A percentile compares a stretch with the other conserved stretches of the same genome.
phyloP scores from a whole-genome alignment of 768 basidiomycete genomes.

The Collybia sp. region DNA sequence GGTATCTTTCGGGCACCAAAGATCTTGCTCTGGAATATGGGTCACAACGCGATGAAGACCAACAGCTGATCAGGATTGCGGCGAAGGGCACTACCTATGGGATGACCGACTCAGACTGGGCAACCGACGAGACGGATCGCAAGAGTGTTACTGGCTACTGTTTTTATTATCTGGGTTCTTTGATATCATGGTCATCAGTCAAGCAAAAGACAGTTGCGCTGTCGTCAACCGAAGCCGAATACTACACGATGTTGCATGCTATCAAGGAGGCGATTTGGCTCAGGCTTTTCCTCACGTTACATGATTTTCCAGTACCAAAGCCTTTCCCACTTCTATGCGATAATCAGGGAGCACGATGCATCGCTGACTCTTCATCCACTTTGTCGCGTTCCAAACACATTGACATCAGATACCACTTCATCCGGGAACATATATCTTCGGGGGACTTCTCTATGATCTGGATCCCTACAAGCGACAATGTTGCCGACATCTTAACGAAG shows the following conservation, averaged over 20 bases:
- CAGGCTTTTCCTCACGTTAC: slow-evolving; percentile 12
- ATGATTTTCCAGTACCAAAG: slow-evolving; percentile 1
- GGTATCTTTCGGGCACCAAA: slow-evolving; percentile 25
- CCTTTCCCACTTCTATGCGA: slow-evolving; percentile 9
- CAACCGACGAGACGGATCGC: slow-evolving; percentile 15
- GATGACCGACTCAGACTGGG: slow-evolving; percentile 29
- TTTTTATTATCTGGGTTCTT: slow-evolving; percentile 21
- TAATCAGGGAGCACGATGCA: slow-evolving; percentile 15
- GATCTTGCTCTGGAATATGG: slow-evolving; percentile 15
- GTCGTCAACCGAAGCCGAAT: slow-evolving; percentile 34
- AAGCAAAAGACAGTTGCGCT: slow-evolving; percentile 27
- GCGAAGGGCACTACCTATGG: slow-evolving; percentile 5
- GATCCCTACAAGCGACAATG: slow-evolving; percentile 23
- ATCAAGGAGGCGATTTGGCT: slow-evolving; percentile 20
- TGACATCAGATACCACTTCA: slow-evolving; percentile 25
- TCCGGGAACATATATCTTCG: slow-evolving; percentile 20
- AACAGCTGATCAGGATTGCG: neutral
- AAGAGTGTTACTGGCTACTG: slow-evolving; percentile 29
- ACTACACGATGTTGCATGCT: slow-evolving; percentile 25
- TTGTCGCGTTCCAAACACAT: slow-evolving; percentile 27
- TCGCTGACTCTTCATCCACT: slow-evolving; percentile 11
- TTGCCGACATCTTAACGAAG: slow-evolving; percentile 37
- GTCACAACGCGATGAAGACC: neutral
- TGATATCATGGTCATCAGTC: slow-evolving; percentile 27
- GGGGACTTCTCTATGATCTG: slow-evolving; percentile 7